Base-by-base conservation (phyloP, 495 filamentous ascomycete species). In the Penicillium mononematosum region DNA sequence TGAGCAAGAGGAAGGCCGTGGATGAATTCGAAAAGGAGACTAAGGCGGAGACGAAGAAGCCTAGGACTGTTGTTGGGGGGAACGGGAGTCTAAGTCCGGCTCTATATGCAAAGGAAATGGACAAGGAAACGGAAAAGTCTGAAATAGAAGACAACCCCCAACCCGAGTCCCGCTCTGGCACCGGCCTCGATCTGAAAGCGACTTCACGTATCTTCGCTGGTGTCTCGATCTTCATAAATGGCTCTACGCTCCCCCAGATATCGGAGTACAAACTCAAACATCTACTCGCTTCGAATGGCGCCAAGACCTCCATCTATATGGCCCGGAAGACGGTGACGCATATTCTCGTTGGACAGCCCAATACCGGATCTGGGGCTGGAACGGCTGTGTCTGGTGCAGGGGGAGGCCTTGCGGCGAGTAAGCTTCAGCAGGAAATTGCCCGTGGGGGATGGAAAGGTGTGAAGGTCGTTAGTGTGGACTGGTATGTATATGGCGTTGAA, bases 201-300 rank as follows among this genome's bases (percentile, higher is more conserved):
- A 53, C 25, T 24, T 56, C 61, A 4, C 47, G 61, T 19, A 81
- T 96, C 53, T 90, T 96, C 68, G 64, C 79, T 46, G 80, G 81
- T 17, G 75, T 89, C 25, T 81, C 79, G 22, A 80, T 98, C 68
- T 94, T 94, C 74, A 81, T 98, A 73, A 96, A 96, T 73, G 93
- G 92, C 51, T 89, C 88, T 50, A 96, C 91, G 1, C 75, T 85
- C 50, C 90, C 93, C 6, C 64, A 81, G 14, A 82, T 98, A 45
- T 92, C 88, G 0, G 92, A 98, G 74, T 89, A 96, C 69, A 85
- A 83, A 64, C 81, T 98, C 45, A 96, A 94, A 73, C 85, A 83
- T 38, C 75, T 96, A 29, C 78, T 98, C 20, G 83, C 81, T 10
- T 72, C 82, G 51, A 79, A 94, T 64, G 94, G 94, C 24, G 94